Evolutionary conservation across 768 basidiomycete species (phyloP), one percentile per base, ranked within the genome.

Genomic region (Trametes villosa): DNA sequence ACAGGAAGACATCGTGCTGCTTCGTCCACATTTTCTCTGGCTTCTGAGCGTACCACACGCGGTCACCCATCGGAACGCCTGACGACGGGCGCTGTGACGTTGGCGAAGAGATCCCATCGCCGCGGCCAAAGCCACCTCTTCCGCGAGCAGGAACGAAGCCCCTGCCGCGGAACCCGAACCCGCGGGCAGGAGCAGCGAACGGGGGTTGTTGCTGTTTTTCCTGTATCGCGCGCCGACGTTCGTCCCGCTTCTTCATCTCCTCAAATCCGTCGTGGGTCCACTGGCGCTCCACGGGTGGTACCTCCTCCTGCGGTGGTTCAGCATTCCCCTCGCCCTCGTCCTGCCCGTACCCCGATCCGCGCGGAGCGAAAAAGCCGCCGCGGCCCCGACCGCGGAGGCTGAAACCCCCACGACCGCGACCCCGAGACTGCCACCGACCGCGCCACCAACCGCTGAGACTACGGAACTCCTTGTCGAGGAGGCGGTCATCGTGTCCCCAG

Each of bases 401-500:
- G 65, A 77, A 78, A 2, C 73, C 70, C 11, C 81, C 86, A 47
- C 87, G 74, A 7, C 85, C 86, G 42, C 89, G 81, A 12, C 85
- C 84, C 20, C 89, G 82, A 42, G 86, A 85, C 70, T 89, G 83
- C 87, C 90, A 87, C 62, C 83, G 82, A 41, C 87, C 90, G 58
- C 91, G 80, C 92, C 93, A 94, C 92, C 92, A 94, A 1, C 85
- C 86, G 75, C 91, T 93, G 45, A 95, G 75, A 70, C 87, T 89
- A 41, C 93, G 84, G 41, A 92, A 74, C 62, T 91, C 86, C 72
- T 91, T 91, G 74, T 92, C 89, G 71, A 93, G 77, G 55, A 94
- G 77, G 47, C 95, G 87, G 72, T 96, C 94, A 72, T 97, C 95
- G 70, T 97, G 95, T 5, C 91, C 88, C 94, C 93, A 97, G 70